These are phyloP conservation scores for Eucalyptus urophylla DNA, from an alignment of 345 rosid species.

Conservation along the genomic window DNA sequence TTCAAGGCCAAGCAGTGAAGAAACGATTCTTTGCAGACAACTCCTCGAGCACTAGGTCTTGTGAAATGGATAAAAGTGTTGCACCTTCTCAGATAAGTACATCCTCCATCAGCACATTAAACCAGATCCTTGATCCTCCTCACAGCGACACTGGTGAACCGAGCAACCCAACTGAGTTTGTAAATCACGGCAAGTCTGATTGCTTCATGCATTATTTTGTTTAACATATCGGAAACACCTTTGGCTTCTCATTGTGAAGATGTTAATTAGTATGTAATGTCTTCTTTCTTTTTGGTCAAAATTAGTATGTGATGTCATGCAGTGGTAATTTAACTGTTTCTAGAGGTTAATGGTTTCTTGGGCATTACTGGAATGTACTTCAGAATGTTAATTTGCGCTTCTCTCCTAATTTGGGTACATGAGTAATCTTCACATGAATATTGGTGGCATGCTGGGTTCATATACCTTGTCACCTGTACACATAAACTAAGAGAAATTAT, in stretches of 20 bases:
- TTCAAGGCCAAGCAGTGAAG: conserved; percentile 29
- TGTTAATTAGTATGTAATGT: neutral
- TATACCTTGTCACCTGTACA: neutral
- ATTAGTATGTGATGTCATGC: neutral
- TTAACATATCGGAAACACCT: neutral
- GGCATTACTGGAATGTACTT: neutral
- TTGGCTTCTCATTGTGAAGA: neutral
- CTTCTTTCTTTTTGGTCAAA: no score
- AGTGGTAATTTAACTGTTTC: neutral
- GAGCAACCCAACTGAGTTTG: conserved; percentile 53
- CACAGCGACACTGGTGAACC: conserved; percentile 18
- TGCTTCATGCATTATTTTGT: neutral
- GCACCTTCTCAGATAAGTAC: conserved; percentile 45
- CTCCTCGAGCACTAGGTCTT: conserved; percentile 51
- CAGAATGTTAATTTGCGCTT: neutral
- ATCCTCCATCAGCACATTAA: conserved; percentile 35
- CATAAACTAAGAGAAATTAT: neutral
- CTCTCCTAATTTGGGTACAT: neutral
- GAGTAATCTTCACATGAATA: neutral
- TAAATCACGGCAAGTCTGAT: conserved; percentile 51
- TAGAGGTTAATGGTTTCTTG: neutral
- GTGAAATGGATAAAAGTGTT: conserved; percentile 39
- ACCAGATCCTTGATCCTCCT: conserved; percentile 21
- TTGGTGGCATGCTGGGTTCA: neutral
- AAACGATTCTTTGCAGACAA: conserved; percentile 31